Conservation (phyloP, 2,329 filamentous ascomycete genomes). For the Laburnicola sp. region DNA sequence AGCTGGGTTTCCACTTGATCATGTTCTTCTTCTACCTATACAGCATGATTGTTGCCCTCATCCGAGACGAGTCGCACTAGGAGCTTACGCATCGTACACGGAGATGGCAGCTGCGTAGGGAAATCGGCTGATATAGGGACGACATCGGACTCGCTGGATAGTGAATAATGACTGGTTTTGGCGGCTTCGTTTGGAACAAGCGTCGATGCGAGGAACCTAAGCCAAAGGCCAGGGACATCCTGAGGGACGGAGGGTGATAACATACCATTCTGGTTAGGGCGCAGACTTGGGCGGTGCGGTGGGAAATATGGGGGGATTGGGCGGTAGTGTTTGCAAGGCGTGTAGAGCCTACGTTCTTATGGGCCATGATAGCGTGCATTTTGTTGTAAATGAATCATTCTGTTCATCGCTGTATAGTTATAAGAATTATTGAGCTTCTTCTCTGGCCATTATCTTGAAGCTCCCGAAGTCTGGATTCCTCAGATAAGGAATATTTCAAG, state of each 20-base stretch:
- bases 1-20: constrained; percentile 96
- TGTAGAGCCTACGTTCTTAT: constrained; percentile 29
- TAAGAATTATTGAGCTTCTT: too few species aligned
- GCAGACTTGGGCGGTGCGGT: constrained; percentile 2
- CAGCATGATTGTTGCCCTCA: constrained; percentile 97
- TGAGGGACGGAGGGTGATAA: constrained; percentile 10
- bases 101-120: constrained; percentile 26
- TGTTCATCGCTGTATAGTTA: neutral
- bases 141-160: neutral
- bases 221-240: constrained; percentile 3
- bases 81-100: constrained; percentile 42
- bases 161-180: neutral
- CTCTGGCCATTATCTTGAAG: too few species aligned
- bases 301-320: neutral
- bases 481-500: too few species aligned
- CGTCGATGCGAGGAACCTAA: neutral
- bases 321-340: constrained; percentile 10
- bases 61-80: constrained; percentile 87
- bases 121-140: neutral
- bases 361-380: constrained; percentile 41
- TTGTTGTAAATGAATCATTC: constrained; percentile 30
- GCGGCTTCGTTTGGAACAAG: neutral
- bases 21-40: constrained; percentile 99
- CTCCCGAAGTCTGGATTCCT: too few species aligned
- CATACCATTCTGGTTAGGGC: constrained; percentile 7